These are phyloP conservation scores for Tulasnella sp. DNA, from an alignment of 768 basidiomycete species.

Conservation along the genomic window DNA sequence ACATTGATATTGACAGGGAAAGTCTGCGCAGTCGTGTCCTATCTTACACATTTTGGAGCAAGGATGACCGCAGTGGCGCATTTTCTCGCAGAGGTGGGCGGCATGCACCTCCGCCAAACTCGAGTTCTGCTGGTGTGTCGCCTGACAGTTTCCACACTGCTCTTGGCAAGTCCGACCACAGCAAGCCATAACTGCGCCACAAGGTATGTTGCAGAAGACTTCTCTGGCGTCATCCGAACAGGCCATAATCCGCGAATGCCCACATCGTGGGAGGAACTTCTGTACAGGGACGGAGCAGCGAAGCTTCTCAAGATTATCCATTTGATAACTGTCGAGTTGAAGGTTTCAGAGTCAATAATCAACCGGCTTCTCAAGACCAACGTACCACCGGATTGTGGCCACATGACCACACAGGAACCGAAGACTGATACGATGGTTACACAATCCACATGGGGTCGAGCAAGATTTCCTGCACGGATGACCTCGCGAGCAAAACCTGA, in stretches of 20 bases:
- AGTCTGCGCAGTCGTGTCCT: slow-evolving; percentile 53
- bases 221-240: slow-evolving; percentile 53
- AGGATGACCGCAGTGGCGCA: slow-evolving; percentile 59
- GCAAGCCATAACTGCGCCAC: slow-evolving; percentile 54
- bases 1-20: slow-evolving; percentile 52
- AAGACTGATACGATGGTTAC: slow-evolving; percentile 50
- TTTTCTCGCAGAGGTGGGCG: slow-evolving; percentile 55
- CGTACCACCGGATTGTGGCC: too few relatives aligned
- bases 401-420: slow-evolving; percentile 57
- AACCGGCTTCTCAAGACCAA: too few relatives aligned
- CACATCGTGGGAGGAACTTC: slow-evolving; percentile 56
- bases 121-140: slow-evolving; percentile 35
- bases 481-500: not conserved
- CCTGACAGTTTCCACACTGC: slow-evolving; percentile 56
- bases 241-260: slow-evolving; percentile 53
- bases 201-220: slow-evolving; percentile 49
- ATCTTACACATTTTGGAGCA: slow-evolving; percentile 55
- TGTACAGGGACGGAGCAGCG: slow-evolving; percentile 50
- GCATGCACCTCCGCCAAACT: slow-evolving; percentile 49
- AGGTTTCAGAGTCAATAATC: too few relatives aligned
- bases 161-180: slow-evolving; percentile 57
- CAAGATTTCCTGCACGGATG: slow-evolving; percentile 1
- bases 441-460: slow-evolving; percentile 1
- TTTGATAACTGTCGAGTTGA: too few relatives aligned
- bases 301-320: slow-evolving; percentile 51